Conservation (phyloP, 2,329 filamentous ascomycete genomes). For the Diaporthe destruens region DNA sequence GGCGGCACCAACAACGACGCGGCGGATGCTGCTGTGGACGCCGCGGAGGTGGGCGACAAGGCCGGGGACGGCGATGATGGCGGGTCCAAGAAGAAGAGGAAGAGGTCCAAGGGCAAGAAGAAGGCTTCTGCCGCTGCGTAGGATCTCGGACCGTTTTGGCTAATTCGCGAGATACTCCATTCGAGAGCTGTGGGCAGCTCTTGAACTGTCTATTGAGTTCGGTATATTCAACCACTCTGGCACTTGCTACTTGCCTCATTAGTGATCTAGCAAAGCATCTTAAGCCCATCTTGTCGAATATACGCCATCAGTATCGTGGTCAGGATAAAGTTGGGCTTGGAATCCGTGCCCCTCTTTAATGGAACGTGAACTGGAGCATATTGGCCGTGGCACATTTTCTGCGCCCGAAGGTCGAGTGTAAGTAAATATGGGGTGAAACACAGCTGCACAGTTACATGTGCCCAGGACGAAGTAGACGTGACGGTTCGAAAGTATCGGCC, state of each 20-base stretch:
- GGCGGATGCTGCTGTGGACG: conserved; percentile 45
- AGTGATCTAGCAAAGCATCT: neutral
- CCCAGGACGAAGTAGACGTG: neutral
- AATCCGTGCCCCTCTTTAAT: neutral
- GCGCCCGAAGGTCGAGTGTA: neutral
- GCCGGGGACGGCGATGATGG: conserved; percentile 47
- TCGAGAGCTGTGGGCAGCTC: neutral
- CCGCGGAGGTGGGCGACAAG: conserved; percentile 46
- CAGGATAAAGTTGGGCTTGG: neutral
- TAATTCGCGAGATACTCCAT: neutral
- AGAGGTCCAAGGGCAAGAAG: conserved; percentile 63
- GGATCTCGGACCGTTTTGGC: neutral
- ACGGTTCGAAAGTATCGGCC: neutral
- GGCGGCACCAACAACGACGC: conserved; percentile 57
- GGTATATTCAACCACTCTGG: neutral
- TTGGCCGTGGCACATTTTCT: neutral
- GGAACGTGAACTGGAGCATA: too few species aligned
- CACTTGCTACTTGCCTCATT: neutral
- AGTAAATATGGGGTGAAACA: neutral
- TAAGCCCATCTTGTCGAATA: neutral
- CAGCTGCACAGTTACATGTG: neutral
- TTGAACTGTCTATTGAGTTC: neutral
- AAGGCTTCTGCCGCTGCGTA: conserved; percentile 44
- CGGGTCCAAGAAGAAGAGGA: conserved; percentile 62
- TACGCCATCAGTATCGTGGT: neutral